These are phyloP conservation scores for Fusarium secorum DNA, from an alignment of 2,329 filamentous ascomycete genomes.

Conservation along the genomic window DNA sequence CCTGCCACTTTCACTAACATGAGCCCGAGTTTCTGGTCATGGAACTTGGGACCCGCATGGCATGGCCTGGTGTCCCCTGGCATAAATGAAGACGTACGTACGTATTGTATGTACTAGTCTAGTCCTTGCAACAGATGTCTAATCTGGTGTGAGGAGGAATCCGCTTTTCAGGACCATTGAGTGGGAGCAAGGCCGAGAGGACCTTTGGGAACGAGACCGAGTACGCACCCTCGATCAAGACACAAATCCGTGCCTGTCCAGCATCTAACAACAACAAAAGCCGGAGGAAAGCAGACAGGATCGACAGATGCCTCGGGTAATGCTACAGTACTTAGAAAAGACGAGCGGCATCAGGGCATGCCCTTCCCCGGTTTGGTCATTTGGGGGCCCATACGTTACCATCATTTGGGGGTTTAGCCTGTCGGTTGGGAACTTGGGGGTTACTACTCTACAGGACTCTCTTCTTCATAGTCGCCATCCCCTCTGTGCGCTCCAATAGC, in stretches of 20 bases:
- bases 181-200: background rate
- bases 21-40: constrained; percentile 42
- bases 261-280: constrained; percentile 22
- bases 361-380: constrained; percentile 38
- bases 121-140: constrained; percentile 32
- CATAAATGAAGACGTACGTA: constrained; percentile 18
- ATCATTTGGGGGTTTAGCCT: constrained; percentile 33
- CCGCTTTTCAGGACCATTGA: constrained; percentile 14
- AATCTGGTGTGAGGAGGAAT: constrained; percentile 33
- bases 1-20: constrained; percentile 38
- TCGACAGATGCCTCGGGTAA: constrained; percentile 33
- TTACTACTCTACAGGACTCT: constrained; percentile 6
- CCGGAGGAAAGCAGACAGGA: constrained; percentile 25
- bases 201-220: constrained; percentile 7
- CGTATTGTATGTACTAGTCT: background rate
- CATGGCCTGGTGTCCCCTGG: constrained; percentile 24
- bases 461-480: constrained; percentile 15
- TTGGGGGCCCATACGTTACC: constrained; percentile 33
- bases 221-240: constrained; percentile 26
- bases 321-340: constrained; percentile 17
- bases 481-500: constrained; percentile 35
- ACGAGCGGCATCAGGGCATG: constrained; percentile 32
- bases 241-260: constrained; percentile 8
- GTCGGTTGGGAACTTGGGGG: constrained; percentile 31
- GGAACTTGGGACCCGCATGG: constrained; percentile 37